Base-by-base conservation (phyloP, 2,329 filamentous ascomycete species). In the Xylaria sp. region DNA sequence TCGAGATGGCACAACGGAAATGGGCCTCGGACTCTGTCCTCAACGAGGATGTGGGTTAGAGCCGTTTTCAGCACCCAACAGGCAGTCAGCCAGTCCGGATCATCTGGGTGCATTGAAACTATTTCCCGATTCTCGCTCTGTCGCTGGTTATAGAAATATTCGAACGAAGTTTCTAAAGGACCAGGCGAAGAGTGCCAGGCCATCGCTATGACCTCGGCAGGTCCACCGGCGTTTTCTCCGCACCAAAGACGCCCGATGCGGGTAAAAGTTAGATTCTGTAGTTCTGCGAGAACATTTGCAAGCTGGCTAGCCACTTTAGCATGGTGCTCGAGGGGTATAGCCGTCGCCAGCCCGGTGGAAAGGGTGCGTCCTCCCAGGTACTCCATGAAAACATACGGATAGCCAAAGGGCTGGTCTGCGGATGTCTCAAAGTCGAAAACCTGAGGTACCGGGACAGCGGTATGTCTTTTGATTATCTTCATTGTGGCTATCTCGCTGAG, bases 1-100 rank as follows among this genome's bases (percentile, higher is more conserved):
- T 77, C 77, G 3, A 78, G 66, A 58, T 79, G 76, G 67, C 80
- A 80, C 0, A 82, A 70, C n/a, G 78, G 78, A 73, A 80, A 82
- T 15, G 80, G 80, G 52, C 80, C 78, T 61, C 72, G 70, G 23
- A 79, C 66, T 60, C 75, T 70, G 44, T 76, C 74, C 60, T 78
- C 76, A 51, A 79, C 67, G 32, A 78, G 65, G 9, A 77, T 77
- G 5, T 79, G 74, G 18, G 76, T 37, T 13, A 79, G 66, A 48
- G 75, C 66, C 13, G 62, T 71, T 67, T 79, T 80, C 34, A 79
- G 63, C 46, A 80, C 70, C 78, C 76, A 80, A 41, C 78, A 80
- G 37, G 75, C 76, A 37, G 77, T 77, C 20, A 61, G 46, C 76
- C 75, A 79, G 56, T 78, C 74, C 44, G 74, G 71, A 32, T 76